Evolutionary conservation across 148 eudicot genomes (phyloP).

Genomic region (Rhododendron simsii): DNA sequence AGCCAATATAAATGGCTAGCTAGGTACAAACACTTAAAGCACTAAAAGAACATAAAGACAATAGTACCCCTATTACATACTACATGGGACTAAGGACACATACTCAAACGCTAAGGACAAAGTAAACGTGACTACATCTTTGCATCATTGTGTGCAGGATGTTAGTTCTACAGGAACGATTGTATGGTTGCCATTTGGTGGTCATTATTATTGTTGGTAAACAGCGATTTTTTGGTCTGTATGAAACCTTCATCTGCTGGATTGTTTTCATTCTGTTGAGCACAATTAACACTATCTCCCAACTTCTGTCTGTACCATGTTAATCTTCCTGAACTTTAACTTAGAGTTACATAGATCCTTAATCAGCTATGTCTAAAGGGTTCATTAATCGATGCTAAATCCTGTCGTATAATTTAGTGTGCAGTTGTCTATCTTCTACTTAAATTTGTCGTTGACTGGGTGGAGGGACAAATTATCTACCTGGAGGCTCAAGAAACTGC

Average conservation of each 20-base stretch:
- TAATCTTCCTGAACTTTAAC: background rate
- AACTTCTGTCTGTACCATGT: background rate
- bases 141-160: background rate
- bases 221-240: background rate
- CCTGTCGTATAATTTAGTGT: conserved; percentile 42
- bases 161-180: background rate
- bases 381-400: conserved; percentile 29
- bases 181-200: background rate
- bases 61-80: background rate
- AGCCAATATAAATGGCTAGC: background rate
- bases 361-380: background rate
- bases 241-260: background rate
- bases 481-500: conserved; percentile 91
- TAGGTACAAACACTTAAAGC: background rate
- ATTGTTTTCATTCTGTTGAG: background rate
- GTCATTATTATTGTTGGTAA: background rate
- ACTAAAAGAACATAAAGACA: background rate
- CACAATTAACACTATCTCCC: background rate
- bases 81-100: background rate
- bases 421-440: conserved; percentile 85
- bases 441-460: conserved; percentile 91
- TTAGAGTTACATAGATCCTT: background rate
- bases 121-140: background rate
- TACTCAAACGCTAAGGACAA: background rate
- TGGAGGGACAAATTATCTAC: conserved; percentile 86